Evolutionary conservation across 805 yeast species (phyloP), one percentile per base, ranked within the genome.

Genomic region (Lachancea meyersii): DNA sequence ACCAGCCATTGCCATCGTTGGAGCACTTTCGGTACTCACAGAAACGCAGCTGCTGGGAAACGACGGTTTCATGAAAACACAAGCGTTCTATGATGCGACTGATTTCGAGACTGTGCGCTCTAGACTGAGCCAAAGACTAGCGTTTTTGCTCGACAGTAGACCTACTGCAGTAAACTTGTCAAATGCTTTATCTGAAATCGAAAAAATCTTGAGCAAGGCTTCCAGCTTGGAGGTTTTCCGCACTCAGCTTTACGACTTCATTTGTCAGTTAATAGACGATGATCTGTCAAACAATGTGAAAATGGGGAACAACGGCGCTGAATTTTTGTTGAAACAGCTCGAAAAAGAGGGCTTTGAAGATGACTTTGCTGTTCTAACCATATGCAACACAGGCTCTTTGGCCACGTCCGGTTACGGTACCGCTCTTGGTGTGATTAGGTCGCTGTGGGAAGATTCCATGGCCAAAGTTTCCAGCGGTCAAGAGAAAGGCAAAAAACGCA

Each of bases 381-480:
- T 93, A 44, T 91, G 98, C 65, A 91, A 91, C 65, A 91, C 98
- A 1, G 98, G 98, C 0, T 86, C 97, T 0, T 70, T 91, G 46
- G 98, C 98, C 1, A 91, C 98, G 1, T 86, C 97, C 3, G 97
- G 97, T 2, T 91, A 88, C 60, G 98, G 98, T 23, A 91, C 98
- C 4, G 97, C 97, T 0, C 71, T 91, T 23, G 97, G 98, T 11
- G 86, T 93, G 19, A 79, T 91, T 31, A 76, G 97, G 51, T 78
- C 95, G 0, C 69, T 85, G 48, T 75, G 73, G 73, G 56, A 60
- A 41, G 64, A 70, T 47, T 61, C 77, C 1, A 51, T 63, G 38
- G 40, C 49, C 3, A 55, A 49, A 21, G 31, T 26, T 14, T 30
- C 60, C 19, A 17, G 10, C 11, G 19, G 11, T 52, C 52, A 8